phyloP scores from a whole-genome alignment of 768 basidiomycete species.

The Boletellus ananiceps region DNA sequence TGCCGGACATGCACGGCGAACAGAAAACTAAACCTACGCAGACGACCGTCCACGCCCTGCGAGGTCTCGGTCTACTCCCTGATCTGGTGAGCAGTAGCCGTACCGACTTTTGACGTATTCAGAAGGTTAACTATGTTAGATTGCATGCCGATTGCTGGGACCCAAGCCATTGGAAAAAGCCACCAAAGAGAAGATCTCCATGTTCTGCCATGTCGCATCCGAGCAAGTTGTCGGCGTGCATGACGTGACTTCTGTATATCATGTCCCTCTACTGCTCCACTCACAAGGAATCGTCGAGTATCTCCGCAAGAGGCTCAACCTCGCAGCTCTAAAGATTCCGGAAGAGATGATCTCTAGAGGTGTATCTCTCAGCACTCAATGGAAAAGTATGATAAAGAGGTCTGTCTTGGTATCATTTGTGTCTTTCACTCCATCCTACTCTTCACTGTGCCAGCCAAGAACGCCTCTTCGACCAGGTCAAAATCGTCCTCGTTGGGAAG shows the following conservation, averaged over 20 bases:
- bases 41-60: constrained; percentile 89
- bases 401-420: constrained; percentile 32
- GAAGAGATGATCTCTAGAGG: constrained; percentile 60
- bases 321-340: constrained; percentile 53
- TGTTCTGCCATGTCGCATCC: constrained; percentile 95
- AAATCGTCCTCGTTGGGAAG: constrained; percentile 92
- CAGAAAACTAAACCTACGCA: constrained; percentile 99
- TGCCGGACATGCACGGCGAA: constrained; percentile 98
- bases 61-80: constrained; percentile 88
- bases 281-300: constrained; percentile 90
- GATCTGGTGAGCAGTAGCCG: constrained; percentile 63
- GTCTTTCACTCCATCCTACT: not conserved
- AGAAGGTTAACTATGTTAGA: constrained; percentile 41
- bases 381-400: constrained; percentile 83
- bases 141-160: constrained; percentile 85
- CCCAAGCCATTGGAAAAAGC: constrained; percentile 75
- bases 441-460: constrained; percentile 63
- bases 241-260: constrained; percentile 94
- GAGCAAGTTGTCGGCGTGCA: constrained; percentile 94
- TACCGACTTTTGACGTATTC: not conserved
- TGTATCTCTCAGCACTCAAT: constrained; percentile 58
- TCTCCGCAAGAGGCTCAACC: constrained; percentile 76
- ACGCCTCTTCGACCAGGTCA: constrained; percentile 82
- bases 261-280: constrained; percentile 88
- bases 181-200: constrained; percentile 94